Conservation (phyloP, 345 rosid genomes). For the Abelmoschus esculentus region DNA sequence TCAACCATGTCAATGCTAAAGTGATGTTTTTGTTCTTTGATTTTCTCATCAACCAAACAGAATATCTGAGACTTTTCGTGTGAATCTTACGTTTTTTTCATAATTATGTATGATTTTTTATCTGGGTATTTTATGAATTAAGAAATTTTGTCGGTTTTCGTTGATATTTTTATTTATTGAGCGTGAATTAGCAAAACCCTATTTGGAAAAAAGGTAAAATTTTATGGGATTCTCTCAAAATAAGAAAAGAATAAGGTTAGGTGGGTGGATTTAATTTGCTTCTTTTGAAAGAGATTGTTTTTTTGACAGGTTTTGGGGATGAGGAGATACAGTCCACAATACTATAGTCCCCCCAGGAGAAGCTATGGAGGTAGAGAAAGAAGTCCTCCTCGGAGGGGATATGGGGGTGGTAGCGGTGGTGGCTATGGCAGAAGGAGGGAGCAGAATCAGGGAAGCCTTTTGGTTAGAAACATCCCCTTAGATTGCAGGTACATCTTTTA, state of each 20-base stretch:
- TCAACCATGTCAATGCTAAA: slow-evolving; percentile 1
- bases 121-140: slow-evolving; percentile 1
- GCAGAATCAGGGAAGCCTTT: slow-evolving; percentile 59
- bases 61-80: not conserved
- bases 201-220: not conserved
- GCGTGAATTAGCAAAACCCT: not conserved
- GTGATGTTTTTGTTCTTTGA: not conserved
- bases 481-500: slow-evolving; percentile 66
- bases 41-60: not conserved
- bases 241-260: not conserved
- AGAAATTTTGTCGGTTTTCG: not conserved
- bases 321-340: slow-evolving; percentile 86
- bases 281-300: not conserved
- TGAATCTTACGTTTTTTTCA: not conserved
- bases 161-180: not conserved
- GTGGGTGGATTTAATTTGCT: not conserved
- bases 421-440: slow-evolving; percentile 69
- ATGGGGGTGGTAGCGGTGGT: slow-evolving; percentile 38
- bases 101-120: not conserved
- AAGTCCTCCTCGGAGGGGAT: slow-evolving; percentile 64
- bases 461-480: slow-evolving; percentile 88
- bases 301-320: slow-evolving; percentile 27
- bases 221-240: not conserved
- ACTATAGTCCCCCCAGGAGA: slow-evolving; percentile 88
- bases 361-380: slow-evolving; percentile 69